Base-by-base conservation (phyloP, 495 filamentous ascomycete species). In the Bacidia rubella region DNA sequence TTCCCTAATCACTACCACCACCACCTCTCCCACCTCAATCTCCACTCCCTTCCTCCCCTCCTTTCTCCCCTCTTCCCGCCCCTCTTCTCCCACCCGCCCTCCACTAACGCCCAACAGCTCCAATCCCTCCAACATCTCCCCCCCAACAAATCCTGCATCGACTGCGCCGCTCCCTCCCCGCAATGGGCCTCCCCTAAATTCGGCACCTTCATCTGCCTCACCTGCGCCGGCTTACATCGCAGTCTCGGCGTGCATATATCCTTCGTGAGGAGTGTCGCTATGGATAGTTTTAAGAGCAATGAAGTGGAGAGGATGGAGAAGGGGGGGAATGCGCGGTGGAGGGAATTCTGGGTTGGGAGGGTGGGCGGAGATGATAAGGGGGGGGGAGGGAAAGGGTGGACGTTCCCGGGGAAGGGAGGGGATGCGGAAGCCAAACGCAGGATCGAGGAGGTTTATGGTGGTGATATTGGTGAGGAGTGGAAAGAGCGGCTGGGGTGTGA, bases 181-280 rank as follows among this genome's bases (percentile, higher is more conserved):
- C 92, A 98, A 85, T 98, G 92, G 92, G 80, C 80, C 39, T 82
- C 78, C 42, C 81, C 81, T 52, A 85, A 85, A 72, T 80, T 85
- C 65, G 79, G 79, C 57, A 85, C 93, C 67, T 98, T 98, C 68
- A 95, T 97, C 71, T 98, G 92, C 68, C 81, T 98, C 41, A 86
- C 81, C 54, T 98, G 92, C 70, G 92, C 92, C 46, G 92, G 92
- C 56, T 86, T 88, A 24, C 92, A 98, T 71, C 85, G 92, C 58
- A 86, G 87, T 2, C 78, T 98, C 15, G 92, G 92, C 49, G 92
- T 98, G 24, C 92, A 98, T 72, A 95, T 98, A 62, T 95, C 88
- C 63, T 98, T 98, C 70, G 87, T 98, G 50, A 84, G 92, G 56
- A 86, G 80, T 54, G 87, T 97, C 57, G 93, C 86, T 44, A 98